These are phyloP conservation scores for Aquilaria sinensis DNA, from an alignment of 345 rosid species.

Conservation along the genomic window DNA sequence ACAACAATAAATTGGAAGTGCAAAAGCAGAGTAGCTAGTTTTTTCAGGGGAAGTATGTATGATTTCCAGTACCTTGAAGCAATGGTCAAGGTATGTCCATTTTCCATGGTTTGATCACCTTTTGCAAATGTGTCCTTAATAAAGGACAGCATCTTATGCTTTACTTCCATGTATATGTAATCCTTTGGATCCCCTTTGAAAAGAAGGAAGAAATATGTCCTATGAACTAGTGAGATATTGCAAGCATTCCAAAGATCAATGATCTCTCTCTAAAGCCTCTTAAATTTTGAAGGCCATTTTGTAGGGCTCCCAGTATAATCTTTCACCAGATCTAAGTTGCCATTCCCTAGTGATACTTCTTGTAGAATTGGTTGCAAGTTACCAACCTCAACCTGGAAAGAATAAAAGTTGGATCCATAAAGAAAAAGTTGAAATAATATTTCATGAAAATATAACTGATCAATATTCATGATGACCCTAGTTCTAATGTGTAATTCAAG, in stretches of 20 bases:
- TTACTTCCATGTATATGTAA: conserved; percentile 83
- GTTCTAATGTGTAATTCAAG: no score
- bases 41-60: not conserved
- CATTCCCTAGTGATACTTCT: conserved; percentile 43
- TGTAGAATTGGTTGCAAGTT: conserved; percentile 16
- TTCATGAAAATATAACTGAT: no score
- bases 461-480: no score
- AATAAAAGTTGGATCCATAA: not conserved
- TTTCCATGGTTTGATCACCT: conserved; percentile 34
- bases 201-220: conserved; percentile 82
- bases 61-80: conserved; percentile 44
- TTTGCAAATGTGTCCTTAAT: conserved; percentile 30
- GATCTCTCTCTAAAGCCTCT: conserved; percentile 60
- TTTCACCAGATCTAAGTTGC: conserved; percentile 65
- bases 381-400: conserved; percentile 42
- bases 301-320: conserved; percentile 34
- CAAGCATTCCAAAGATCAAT: conserved; percentile 81
- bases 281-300: conserved; percentile 56
- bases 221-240: conserved; percentile 72
- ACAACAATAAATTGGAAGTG: no score
- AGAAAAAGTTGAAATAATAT: no score
- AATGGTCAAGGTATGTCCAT: conserved; percentile 34
- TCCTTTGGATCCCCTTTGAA: conserved; percentile 78
- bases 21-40: no score
- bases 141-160: conserved; percentile 61